Conservation (phyloP, 331 rosid genomes). For the Quercus phellos region DNA sequence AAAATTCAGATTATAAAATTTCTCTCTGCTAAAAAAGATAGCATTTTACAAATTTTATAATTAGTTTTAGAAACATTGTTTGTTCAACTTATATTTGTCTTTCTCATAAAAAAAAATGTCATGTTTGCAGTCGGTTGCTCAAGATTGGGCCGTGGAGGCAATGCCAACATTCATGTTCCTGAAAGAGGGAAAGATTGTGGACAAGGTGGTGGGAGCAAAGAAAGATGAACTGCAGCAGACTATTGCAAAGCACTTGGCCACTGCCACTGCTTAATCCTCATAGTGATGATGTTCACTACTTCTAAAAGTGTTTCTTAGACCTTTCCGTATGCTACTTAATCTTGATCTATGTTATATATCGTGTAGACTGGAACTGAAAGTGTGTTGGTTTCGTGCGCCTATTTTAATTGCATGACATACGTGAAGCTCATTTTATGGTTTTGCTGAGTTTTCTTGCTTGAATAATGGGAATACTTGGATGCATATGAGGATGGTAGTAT, state of each 20-base stretch:
- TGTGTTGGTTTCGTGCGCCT: background rate
- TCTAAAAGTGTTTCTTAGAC: conserved; percentile 7
- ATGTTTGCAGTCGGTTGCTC: conserved; percentile 62
- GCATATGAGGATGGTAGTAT: too few relatives aligned
- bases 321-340: background rate
- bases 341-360: background rate
- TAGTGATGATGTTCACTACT: conserved; percentile 7
- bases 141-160: conserved; percentile 91
- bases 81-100: background rate
- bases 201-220: conserved; percentile 83
- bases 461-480: too few relatives aligned
- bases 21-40: background rate
- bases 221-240: conserved; percentile 73
- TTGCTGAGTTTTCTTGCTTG: too few relatives aligned
- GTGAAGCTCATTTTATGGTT: too few relatives aligned
- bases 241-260: conserved; percentile 40
- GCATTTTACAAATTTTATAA: too few relatives aligned
- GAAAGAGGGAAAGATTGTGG: conserved; percentile 77
- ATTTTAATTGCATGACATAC: background rate
- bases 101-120: background rate
- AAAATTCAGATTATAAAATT: background rate
- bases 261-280: conserved; percentile 26
- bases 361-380: background rate
- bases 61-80: too few relatives aligned
- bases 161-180: conserved; percentile 92